A percentile compares a stretch with the other conserved stretches of the same genome.
These are phyloP conservation scores for Globisporangium emineosum DNA, from an alignment of 352 stramenopile genomes.

Conservation along the genomic window DNA sequence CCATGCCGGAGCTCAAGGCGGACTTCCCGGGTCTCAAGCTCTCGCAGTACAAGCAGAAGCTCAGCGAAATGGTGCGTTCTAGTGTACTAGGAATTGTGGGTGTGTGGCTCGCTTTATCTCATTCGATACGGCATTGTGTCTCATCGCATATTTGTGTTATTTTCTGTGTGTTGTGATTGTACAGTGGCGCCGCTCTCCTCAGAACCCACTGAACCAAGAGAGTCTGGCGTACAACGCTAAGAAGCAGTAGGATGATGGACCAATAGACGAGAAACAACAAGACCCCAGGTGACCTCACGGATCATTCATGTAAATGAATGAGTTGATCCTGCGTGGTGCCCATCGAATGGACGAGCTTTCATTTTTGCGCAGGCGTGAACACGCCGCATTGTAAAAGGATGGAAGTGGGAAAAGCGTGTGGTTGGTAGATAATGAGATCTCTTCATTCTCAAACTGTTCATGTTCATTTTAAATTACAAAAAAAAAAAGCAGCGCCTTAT, in stretches of 20 bases:
- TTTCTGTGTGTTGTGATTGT: neutral
- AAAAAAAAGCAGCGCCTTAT: neutral
- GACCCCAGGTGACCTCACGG: neutral
- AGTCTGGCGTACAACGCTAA: neutral
- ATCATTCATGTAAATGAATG: neutral
- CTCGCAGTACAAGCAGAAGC: slow-evolving; percentile 1
- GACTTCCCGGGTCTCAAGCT: neutral
- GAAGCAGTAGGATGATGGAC: neutral
- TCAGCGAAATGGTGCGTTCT: neutral
- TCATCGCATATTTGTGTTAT: neutral
- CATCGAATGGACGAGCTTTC: no score
- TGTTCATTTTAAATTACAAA: slow-evolving; percentile 3
- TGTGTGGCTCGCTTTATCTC: neutral
- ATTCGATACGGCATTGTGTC: neutral
- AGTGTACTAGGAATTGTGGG: neutral
- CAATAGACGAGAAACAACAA: neutral
- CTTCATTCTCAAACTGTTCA: neutral
- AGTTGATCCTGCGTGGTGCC: no score
- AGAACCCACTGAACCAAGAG: neutral
- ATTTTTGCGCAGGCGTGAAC: no score
- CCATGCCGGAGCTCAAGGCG: neutral
- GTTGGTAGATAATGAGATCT: neutral
- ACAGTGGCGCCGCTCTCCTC: neutral
- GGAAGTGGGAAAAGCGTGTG: no score
- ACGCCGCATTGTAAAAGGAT: no score